These are phyloP conservation scores for Dorcoceras hygrometricum DNA, from an alignment of 257 asterid genomes.

Conservation along the genomic window DNA sequence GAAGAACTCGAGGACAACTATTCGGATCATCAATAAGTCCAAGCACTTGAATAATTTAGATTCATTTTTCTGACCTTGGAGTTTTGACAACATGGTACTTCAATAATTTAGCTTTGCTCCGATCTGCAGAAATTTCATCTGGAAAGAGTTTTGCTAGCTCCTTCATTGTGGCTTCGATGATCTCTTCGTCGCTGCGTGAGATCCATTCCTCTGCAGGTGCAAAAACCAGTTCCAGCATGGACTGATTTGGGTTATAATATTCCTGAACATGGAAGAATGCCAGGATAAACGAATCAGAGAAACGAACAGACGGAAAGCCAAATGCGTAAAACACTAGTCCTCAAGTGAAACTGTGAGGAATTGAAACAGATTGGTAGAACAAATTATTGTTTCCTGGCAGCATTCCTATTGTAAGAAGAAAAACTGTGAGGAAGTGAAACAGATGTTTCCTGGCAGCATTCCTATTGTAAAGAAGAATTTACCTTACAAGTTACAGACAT, in stretches of 20 bases:
- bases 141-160: constrained; percentile 94
- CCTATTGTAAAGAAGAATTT: constrained; percentile 20
- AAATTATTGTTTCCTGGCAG: not conserved
- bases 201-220: constrained; percentile 99
- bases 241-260: constrained; percentile 71
- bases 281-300: not conserved
- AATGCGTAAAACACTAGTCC: not conserved
- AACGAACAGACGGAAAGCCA: not conserved
- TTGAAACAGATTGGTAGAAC: not conserved
- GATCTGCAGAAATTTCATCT: constrained; percentile 85
- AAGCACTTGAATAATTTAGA: not conserved
- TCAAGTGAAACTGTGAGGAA: constrained; percentile 5
- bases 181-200: constrained; percentile 74
- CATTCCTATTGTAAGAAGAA: constrained; percentile 7
- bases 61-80: constrained; percentile 62
- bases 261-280: constrained; percentile 47
- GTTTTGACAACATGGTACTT: constrained; percentile 90
- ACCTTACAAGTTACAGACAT: constrained; percentile 99
- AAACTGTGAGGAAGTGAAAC: not conserved
- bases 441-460: not conserved
- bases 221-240: constrained; percentile 95
- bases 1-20: not conserved
- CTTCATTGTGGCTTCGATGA: constrained; percentile 92
- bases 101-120: constrained; percentile 93
- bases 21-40: not conserved